phyloP scores from a whole-genome alignment of 805 yeast species.

The Candida ovalis region DNA sequence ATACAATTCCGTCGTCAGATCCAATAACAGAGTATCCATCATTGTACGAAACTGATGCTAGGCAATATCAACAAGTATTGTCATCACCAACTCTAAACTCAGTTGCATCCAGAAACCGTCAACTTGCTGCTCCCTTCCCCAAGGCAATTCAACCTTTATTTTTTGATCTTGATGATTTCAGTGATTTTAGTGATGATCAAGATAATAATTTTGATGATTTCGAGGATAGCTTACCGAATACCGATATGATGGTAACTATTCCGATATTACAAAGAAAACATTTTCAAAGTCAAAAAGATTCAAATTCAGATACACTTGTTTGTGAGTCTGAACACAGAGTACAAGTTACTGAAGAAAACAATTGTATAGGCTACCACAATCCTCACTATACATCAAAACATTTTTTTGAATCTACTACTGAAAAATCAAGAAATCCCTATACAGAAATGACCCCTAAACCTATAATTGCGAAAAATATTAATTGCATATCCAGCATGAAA shows the following conservation, averaged over 20 bases:
- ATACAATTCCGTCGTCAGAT: slow-evolving; percentile 16
- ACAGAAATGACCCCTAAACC: background rate
- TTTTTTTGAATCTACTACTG: background rate
- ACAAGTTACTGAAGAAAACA: background rate
- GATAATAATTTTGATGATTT: background rate
- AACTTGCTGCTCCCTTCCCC: background rate
- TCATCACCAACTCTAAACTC: slow-evolving; percentile 10
- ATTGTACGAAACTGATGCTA: slow-evolving; percentile 13
- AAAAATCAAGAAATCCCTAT: background rate
- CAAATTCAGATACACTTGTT: no score
- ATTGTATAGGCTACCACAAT: no score
- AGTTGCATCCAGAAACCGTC: background rate
- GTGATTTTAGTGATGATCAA: slow-evolving; percentile 17
- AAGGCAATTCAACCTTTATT: slow-evolving; percentile 6
- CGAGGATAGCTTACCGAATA: no score
- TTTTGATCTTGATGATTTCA: slow-evolving; percentile 18
- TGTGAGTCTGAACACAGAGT: no score
- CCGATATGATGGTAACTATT: no score
- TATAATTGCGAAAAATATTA: no score
- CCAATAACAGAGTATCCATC: slow-evolving; percentile 20
- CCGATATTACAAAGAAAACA: no score
- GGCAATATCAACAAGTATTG: slow-evolving; percentile 1
- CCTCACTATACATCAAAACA: no score
- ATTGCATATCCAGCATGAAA: background rate
- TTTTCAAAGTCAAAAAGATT: no score